Base-by-base conservation (phyloP, 345 rosid species). In the Brassica rapa region DNA sequence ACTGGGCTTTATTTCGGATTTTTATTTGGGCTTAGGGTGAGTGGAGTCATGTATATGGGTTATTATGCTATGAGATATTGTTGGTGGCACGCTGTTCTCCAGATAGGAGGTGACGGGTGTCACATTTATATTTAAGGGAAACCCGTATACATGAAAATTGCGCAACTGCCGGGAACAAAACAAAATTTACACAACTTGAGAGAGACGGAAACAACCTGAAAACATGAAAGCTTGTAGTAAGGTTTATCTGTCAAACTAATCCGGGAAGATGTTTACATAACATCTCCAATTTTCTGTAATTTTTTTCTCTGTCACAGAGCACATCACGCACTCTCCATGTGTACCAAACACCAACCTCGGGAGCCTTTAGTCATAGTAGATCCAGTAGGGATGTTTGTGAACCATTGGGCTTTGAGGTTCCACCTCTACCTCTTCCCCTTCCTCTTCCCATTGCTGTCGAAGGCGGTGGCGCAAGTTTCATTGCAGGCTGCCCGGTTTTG, bases 391-490 rank as follows among this genome's bases (percentile, higher is more conserved):
- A 81, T 6, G 97, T 90, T 33, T 90, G 97, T 70, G 82, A 72
- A 9, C 85, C 81, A 66, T 35, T 84, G 46, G 89, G 39, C 64
- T 86, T 86, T 68, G 90, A 76, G 55, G 74, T 71, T 49, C 75
- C 72, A 3, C 89, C 89, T 70, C 86, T 82, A 72, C 86, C 91
- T 63, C 87, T 82, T 19, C 19, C 19, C 19, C 19, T 19, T 19
- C 19, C 19, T 19, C 19, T 86, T 62, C 93, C 94, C 66, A 86
- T 91, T 19, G 88, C 89, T 72, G 83, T 68, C 43, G 82, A 85
- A 16, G 99, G 99, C 3, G 99, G 99, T 1, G 97, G 97, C 55
- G 99, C 94, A 41, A 95, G 94, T 84, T 83, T 91, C 30, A 86
- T 86, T 41, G 98, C 91, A 2, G 86, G 30, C 39, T 81, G 86